phyloP scores from a whole-genome alignment of 305 asterid species.

The Fraxinus velutina region DNA sequence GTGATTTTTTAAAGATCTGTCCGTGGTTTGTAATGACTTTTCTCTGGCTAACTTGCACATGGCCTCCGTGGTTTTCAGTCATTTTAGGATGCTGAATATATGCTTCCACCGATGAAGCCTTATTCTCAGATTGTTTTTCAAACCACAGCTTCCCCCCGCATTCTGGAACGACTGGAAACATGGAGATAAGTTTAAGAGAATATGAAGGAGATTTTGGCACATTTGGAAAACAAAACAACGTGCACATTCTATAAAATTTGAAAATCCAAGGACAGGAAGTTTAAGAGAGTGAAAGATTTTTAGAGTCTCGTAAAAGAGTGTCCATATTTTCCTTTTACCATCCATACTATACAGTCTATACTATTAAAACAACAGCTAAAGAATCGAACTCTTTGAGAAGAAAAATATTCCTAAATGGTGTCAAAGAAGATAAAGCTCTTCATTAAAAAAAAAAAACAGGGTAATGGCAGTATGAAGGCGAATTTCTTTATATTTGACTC shows the following conservation, averaged over 20 bases:
- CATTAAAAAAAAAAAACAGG: background rate
- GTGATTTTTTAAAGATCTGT: slow-evolving; percentile 40
- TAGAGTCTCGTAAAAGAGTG: background rate
- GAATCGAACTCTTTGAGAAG: background rate
- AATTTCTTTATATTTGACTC: slow-evolving; percentile 5
- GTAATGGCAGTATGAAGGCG: slow-evolving; percentile 3
- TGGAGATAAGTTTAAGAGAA: slow-evolving; percentile 19
- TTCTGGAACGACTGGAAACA: slow-evolving; percentile 36
- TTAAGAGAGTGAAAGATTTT: background rate
- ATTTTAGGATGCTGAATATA: slow-evolving; percentile 24
- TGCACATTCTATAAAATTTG: background rate
- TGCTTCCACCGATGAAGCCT: slow-evolving; percentile 32
- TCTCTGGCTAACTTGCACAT: slow-evolving; percentile 33
- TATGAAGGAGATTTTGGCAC: slow-evolving; percentile 11
- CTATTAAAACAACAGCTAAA: background rate
- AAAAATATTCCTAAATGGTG: background rate
- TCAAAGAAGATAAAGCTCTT: background rate
- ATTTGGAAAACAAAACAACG: background rate
- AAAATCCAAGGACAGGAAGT: slow-evolving; percentile 1
- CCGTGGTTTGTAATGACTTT: slow-evolving; percentile 37
- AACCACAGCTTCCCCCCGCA: slow-evolving; percentile 40
- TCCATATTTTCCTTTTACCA: background rate
- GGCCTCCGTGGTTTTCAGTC: slow-evolving; percentile 29
- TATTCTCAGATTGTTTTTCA: slow-evolving; percentile 37
- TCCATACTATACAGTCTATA: background rate